Conservation (phyloP, 2,329 filamentous ascomycete species). For the Hymenoscyphus scutula region DNA sequence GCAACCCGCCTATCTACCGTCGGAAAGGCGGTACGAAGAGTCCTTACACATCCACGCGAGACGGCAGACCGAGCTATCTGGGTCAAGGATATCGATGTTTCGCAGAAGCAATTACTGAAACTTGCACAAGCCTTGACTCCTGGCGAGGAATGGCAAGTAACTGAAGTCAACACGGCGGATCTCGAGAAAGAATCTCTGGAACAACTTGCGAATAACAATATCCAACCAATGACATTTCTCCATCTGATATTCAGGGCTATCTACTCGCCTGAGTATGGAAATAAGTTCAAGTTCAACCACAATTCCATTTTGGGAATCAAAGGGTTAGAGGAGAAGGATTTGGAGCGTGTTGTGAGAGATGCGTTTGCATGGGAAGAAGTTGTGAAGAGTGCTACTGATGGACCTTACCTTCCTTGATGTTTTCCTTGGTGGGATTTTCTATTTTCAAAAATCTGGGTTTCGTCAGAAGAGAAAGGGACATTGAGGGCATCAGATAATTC, state of each 20-base stretch:
- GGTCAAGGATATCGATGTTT: constrained; percentile 45
- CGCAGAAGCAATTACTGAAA: constrained; percentile 43
- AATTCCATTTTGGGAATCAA: constrained; percentile 43
- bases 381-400: constrained; percentile 2
- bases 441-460: no score
- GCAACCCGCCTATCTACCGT: constrained; percentile 46
- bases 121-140: constrained; percentile 36
- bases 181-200: constrained; percentile 24
- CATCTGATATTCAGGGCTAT: constrained; percentile 37
- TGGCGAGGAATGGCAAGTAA: constrained; percentile 30
- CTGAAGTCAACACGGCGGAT: constrained; percentile 21
- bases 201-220: constrained; percentile 19
- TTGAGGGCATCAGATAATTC: no score
- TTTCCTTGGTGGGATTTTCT: no score
- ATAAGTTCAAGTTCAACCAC: constrained; percentile 40
- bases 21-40: constrained; percentile 48
- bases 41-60: constrained; percentile 48
- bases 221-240: constrained; percentile 34
- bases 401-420: background rate
- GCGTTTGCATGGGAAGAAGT: constrained; percentile 20
- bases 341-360: constrained; percentile 36
- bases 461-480: no score
- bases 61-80: constrained; percentile 51
- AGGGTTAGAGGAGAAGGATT: constrained; percentile 40
- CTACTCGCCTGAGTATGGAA: constrained; percentile 35